Base-by-base conservation (phyloP, 805 yeast genomes). In the Candida alai region DNA sequence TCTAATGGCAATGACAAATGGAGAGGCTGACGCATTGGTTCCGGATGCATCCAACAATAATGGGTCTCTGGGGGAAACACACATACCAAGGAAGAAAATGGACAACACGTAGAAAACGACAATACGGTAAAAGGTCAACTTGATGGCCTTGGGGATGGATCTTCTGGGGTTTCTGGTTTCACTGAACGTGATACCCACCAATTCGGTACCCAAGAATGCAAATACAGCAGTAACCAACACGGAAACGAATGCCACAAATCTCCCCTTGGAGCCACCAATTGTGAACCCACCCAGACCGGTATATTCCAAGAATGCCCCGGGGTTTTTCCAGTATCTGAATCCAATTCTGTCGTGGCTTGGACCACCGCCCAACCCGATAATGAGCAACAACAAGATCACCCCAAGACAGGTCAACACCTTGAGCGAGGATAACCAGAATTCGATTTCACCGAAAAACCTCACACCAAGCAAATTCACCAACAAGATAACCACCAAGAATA, bases 1-100 rank as follows among this genome's bases (percentile, higher is more conserved):
- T 42, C 73, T 73, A 49, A 85, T 80, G 30, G 95, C 95, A 50
- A 84, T 79, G 34, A 84, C 89, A 49, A 84, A 85, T 24, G 95
- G 95, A 11, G 93, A 82, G 14, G 90, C 88, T 25, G 81, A 71
- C 2, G 89, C 87, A 26, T 69, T 62, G 27, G 67, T 65, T 32
- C 76, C 70, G 12, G 76, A 69, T 11, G 78, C 78, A 35, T 56
- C 51, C 45, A 73, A 58, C 41, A 82, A 65, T 30, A 58, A 45
- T 24, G 72, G 68, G 51, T 78, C 79, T 42, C 65, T 66, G 39
- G 74, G 73, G 23, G 84, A 72, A 37, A 82, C 89, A 53, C 78
- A 68, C 76, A 80, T 68, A 29, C 87, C 86, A 43, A 84, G 60
- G 38, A 82, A 58, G 45, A 80, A 67, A 35, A 81, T 76, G 17